Evolutionary conservation across 306 rosid genomes (phyloP).

Genomic region (Heteromeles arbutifolia): DNA sequence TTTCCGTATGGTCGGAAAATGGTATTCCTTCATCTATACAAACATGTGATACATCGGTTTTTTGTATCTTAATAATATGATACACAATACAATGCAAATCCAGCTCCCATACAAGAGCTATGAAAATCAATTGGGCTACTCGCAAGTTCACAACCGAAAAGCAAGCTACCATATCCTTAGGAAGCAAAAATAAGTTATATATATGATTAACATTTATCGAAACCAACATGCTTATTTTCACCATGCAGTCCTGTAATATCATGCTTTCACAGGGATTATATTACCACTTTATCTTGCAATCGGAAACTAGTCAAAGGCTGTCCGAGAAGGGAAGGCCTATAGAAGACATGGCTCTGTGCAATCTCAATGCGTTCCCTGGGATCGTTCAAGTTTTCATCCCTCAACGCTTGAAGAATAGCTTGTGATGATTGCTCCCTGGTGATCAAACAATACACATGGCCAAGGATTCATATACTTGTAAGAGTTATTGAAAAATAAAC

Average conservation of each 20-base stretch:
- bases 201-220: not conserved
- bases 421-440: conserved; percentile 72
- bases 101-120: not conserved
- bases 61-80: not conserved
- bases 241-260: not conserved
- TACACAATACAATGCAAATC: not conserved
- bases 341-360: conserved; percentile 88
- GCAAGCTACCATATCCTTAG: not conserved
- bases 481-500: not conserved
- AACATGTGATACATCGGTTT: not conserved
- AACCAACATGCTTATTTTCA: not conserved
- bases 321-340: conserved; percentile 84
- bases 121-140: not conserved
- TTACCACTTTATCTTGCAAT: conserved; percentile 19
- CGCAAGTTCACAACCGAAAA: not conserved
- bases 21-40: not conserved
- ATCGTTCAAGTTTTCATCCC: conserved; percentile 88
- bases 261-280: conserved; percentile 22
- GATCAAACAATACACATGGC: conserved; percentile 10
- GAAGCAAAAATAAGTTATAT: not conserved
- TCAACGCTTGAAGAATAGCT: conserved; percentile 75
- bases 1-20: not conserved
- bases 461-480: not conserved
- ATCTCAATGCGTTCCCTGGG: conserved; percentile 90
- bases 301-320: conserved; percentile 36